These are phyloP conservation scores for Micractinium sp. DNA, from an alignment of 139 green algal species.

Conservation along the genomic window DNA sequence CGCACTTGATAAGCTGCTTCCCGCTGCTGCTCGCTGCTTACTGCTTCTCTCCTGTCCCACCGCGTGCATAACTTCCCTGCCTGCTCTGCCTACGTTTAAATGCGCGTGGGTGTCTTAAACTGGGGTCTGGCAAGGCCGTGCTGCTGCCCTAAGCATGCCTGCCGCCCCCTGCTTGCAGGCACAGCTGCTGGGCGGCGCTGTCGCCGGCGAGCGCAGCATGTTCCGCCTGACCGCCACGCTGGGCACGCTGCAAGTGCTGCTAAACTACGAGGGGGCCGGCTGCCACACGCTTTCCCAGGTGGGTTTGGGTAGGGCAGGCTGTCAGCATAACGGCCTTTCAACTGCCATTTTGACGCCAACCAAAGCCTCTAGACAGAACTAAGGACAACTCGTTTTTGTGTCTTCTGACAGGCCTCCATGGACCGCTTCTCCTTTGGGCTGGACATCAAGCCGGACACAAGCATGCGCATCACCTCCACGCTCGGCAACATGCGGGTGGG, in stretches of 20 bases:
- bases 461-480: slow-evolving; percentile 40
- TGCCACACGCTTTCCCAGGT: slow-evolving; percentile 54
- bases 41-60: too few species aligned
- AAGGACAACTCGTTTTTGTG: too few species aligned
- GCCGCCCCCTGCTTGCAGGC: background rate
- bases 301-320: too few species aligned
- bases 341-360: too few species aligned
- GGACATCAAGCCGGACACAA: slow-evolving; percentile 47
- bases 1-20: background rate
- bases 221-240: slow-evolving; percentile 56
- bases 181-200: slow-evolving; percentile 2
- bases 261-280: slow-evolving; percentile 68
- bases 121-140: too few species aligned
- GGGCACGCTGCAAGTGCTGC: slow-evolving; percentile 58
- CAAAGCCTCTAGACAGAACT: too few species aligned
- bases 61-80: too few species aligned
- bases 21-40: background rate
- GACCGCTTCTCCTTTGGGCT: slow-evolving; percentile 53
- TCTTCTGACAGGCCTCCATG: too few species aligned
- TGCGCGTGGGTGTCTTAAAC: too few species aligned
- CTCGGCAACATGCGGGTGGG: slow-evolving; percentile 79
- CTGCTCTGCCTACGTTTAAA: too few species aligned
- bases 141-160: too few species aligned
- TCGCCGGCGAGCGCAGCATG: slow-evolving; percentile 19
- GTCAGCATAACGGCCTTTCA: too few species aligned